Evolutionary conservation across 441 rosid species (phyloP), one percentile per base, ranked within the genome.

Genomic region (Geranium incanum): DNA sequence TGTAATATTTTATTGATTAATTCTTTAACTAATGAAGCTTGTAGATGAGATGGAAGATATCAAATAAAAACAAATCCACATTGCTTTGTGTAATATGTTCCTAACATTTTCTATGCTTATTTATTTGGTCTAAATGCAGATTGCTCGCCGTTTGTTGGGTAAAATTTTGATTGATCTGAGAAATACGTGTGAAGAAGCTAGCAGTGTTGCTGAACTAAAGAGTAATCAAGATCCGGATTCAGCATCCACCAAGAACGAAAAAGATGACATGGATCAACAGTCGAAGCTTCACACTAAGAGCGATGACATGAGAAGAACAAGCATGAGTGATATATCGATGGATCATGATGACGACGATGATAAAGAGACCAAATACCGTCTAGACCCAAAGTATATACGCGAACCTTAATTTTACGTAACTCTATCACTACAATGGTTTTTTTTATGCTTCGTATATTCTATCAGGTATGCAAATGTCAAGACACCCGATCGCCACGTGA

Each of bases 401-500:
- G 57, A 64, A 69, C 72, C 13, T 43, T 60, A 73, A 52, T 13
- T 69, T 55, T 55, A 37, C 39, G 67, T 73, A 48, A 23, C 43
- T 66, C 68, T 16, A 12, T 71, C 4, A n/a, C 28, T 36, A 48
- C 39, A 60, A 6, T 39, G 76, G 74, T 69, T 74, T 39, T 18
- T 18, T 69, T 71, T 66, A 79, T 7, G 9, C 63, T 69, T 70
- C 36, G 68, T 41, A 1, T 19, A 71, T 64, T 70, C 69, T 70
- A 65, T 72, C 72, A 96, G 99, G 85, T 96, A 92, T 78, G 99
- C 99, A 64, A 92, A 96, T 81, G 99, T 96, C 63, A 90, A 72
- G 88, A 89, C 98, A 67, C 99, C 99, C 8, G 99, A 94, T 65
- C 98, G 99, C 71, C 99, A 96, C 74, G 98, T 96, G 68, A 87